Evolutionary conservation across 169 alveolate species (phyloP).

Genomic region (Blepharisma undulans): DNA sequence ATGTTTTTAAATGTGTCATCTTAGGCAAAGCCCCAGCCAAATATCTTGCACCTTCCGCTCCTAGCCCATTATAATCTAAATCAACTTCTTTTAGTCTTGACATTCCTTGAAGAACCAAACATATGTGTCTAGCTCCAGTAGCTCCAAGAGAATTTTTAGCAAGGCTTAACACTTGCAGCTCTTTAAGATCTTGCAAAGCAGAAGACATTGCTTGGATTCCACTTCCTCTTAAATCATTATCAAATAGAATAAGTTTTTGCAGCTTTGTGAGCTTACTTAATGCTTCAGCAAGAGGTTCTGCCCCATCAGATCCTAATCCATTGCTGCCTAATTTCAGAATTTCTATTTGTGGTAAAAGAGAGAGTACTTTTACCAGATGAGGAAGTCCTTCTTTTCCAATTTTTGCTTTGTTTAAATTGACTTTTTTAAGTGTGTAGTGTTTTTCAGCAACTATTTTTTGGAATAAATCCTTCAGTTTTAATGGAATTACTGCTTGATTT

Average conservation of each 20-base stretch:
- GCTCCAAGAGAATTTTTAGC: constrained; percentile 25
- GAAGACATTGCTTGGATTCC: constrained; percentile 6
- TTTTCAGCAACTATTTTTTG: constrained; percentile 24
- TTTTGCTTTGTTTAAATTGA: neutral
- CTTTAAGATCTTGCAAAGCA: neutral
- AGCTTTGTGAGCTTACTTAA: neutral
- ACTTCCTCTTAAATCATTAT: constrained; percentile 25
- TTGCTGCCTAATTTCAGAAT: neutral
- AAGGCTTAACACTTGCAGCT: neutral
- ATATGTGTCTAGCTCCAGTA: constrained; percentile 19
- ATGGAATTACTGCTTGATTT: neutral
- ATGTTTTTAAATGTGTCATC: constrained; percentile 13
- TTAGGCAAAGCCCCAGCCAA: neutral
- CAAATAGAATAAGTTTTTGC: constrained; percentile 12
- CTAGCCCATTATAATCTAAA: constrained; percentile 11
- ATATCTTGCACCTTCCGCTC: constrained; percentile 27
- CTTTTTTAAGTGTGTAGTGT: constrained; percentile 15
- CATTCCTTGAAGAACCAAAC: neutral
- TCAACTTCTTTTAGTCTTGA: constrained; percentile 1
- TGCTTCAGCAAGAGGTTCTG: constrained; percentile 1
- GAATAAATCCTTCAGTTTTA: neutral
- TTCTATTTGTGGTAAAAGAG: neutral
- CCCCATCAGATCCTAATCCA: neutral
- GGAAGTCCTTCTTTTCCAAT: neutral
- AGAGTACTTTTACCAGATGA: neutral